These are phyloP conservation scores for Decorospora gaudefroyi DNA, from an alignment of 2,329 filamentous ascomycete genomes.

Conservation along the genomic window DNA sequence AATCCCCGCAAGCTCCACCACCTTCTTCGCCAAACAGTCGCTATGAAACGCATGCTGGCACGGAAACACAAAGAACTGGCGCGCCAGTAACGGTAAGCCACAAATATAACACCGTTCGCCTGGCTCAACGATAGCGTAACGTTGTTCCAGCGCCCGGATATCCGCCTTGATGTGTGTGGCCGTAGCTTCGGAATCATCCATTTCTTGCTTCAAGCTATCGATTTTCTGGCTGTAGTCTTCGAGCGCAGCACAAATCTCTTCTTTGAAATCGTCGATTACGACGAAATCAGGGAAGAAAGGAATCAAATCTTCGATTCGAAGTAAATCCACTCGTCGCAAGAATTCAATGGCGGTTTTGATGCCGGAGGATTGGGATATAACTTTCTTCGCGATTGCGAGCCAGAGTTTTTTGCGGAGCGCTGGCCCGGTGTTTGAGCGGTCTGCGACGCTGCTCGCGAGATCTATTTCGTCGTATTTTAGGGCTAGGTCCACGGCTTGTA, in stretches of 20 bases:
- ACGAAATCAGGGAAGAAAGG: slow-evolving; percentile 99
- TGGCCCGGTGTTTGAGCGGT: slow-evolving; percentile 77
- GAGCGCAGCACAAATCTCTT: slow-evolving; percentile 91
- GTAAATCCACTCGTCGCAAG: slow-evolving; percentile 83
- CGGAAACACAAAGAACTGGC: slow-evolving; percentile 97
- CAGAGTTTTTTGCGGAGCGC: slow-evolving; percentile 89
- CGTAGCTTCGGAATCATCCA: slow-evolving; percentile 91
- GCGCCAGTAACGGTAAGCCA: slow-evolving; percentile 78
- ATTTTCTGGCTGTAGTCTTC: slow-evolving; percentile 94
- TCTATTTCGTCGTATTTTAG: slow-evolving; percentile 88
- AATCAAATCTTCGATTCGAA: slow-evolving; percentile 94
- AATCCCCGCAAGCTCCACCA: slow-evolving; percentile 78
- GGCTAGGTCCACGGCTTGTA: slow-evolving; percentile 89
- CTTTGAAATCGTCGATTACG: slow-evolving; percentile 98
- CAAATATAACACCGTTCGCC: slow-evolving; percentile 94
- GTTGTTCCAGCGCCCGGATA: slow-evolving; percentile 80
- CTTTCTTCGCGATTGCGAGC: slow-evolving; percentile 92
- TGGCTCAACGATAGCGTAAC: slow-evolving; percentile 95
- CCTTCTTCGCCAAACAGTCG: slow-evolving; percentile 85
- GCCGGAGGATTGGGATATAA: slow-evolving; percentile 81
- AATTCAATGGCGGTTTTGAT: slow-evolving; percentile 91
- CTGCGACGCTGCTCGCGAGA: slow-evolving; percentile 85
- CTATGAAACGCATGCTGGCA: slow-evolving; percentile 98
- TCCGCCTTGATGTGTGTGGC: slow-evolving; percentile 89
- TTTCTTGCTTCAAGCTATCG: slow-evolving; percentile 83